Evolutionary conservation across 1,284 basidiomycete genomes (phyloP).

Genomic region (Lignosus rhinocerotis): DNA sequence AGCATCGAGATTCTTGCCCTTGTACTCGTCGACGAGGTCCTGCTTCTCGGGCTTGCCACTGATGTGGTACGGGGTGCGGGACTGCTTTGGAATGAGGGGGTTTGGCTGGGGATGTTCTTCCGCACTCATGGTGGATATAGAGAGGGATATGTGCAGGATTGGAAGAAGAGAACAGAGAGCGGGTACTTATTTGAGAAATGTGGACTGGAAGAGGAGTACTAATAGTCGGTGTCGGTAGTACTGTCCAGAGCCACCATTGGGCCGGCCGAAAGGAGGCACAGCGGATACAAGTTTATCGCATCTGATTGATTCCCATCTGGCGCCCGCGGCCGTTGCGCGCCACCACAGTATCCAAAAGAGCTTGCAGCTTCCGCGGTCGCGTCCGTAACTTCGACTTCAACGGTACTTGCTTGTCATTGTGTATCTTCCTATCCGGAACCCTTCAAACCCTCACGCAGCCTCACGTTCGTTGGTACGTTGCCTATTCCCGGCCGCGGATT

Average conservation of each 20-base stretch:
- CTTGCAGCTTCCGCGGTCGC: too few species aligned
- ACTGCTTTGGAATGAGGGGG: conserved; percentile 23
- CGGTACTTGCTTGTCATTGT: too few species aligned
- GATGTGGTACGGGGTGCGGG: conserved; percentile 47
- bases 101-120: conserved; percentile 20
- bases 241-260: too few species aligned
- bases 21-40: conserved; percentile 57
- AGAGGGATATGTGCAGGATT: neutral
- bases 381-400: too few species aligned
- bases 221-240: too few species aligned
- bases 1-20: conserved; percentile 54
- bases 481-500: too few species aligned
- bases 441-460: too few species aligned
- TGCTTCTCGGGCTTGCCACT: conserved; percentile 50
- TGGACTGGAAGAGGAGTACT: too few species aligned
- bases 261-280: neutral
- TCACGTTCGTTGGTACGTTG: too few species aligned
- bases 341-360: too few species aligned
- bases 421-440: too few species aligned
- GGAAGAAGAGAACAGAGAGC: neutral
- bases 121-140: conserved; percentile 16
- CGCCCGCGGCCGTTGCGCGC: too few species aligned
- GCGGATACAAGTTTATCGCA: conserved; percentile 15
- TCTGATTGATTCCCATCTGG: conserved; percentile 19
- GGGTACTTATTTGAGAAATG: neutral